These are phyloP conservation scores for Leccinum cinnamomeum DNA, from an alignment of 1,284 basidiomycete genomes.

Conservation along the genomic window DNA sequence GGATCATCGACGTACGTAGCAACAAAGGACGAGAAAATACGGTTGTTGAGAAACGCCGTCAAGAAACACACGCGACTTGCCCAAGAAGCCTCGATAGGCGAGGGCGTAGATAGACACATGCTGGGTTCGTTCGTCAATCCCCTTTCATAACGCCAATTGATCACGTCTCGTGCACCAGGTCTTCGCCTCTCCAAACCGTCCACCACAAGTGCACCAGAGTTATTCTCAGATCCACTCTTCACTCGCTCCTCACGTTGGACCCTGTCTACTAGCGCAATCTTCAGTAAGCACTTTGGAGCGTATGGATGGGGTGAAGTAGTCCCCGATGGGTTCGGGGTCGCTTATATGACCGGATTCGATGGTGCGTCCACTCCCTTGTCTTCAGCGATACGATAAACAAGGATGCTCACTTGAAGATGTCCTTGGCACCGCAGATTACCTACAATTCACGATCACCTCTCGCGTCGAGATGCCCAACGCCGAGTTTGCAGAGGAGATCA, in stretches of 20 bases:
- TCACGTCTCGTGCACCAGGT: constrained; percentile 41
- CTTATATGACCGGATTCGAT: constrained; percentile 76
- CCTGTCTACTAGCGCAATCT: constrained; percentile 85
- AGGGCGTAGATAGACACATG: constrained; percentile 83
- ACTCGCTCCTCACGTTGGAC: constrained; percentile 68
- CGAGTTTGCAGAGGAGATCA: constrained; percentile 64
- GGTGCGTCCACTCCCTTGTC: constrained; percentile 37
- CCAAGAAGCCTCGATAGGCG: constrained; percentile 65
- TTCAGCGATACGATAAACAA: background rate
- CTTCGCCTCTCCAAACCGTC: constrained; percentile 63
- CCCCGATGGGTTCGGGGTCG: constrained; percentile 76
- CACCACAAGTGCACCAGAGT: constrained; percentile 60
- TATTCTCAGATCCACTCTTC: constrained; percentile 76
- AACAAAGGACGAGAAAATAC: constrained; percentile 48
- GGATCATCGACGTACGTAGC: constrained; percentile 13
- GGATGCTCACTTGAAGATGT: background rate
- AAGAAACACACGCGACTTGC: constrained; percentile 73
- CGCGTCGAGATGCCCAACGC: constrained; percentile 74
- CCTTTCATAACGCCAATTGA: background rate
- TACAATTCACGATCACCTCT: constrained; percentile 83
- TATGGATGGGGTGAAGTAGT: constrained; percentile 92
- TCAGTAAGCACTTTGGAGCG: constrained; percentile 74
- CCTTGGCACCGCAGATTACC: constrained; percentile 48
- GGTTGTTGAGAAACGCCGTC: constrained; percentile 64
- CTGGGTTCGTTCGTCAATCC: constrained; percentile 52